Percentiles rank a stretch among this genome's conserved stretches.
Evolutionary conservation across 2,329 filamentous ascomycete genomes (phyloP).

Genomic region (Aspergillus ruber): DNA sequence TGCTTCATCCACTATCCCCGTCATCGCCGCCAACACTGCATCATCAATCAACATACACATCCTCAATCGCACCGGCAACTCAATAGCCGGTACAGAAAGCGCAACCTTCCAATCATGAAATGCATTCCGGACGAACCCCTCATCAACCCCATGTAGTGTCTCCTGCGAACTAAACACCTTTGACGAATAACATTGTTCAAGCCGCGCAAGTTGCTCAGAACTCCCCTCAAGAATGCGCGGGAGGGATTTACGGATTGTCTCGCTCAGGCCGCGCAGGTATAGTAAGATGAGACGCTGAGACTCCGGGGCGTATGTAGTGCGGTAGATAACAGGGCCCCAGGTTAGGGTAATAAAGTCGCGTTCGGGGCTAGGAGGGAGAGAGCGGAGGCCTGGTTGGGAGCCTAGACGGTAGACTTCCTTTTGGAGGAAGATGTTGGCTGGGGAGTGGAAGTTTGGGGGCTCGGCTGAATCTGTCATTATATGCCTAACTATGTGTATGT

Average conservation of each 20-base stretch:
- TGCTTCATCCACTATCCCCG: slow-evolving; percentile 8
- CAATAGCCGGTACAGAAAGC: slow-evolving; percentile 17
- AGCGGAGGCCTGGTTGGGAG: slow-evolving; percentile 18
- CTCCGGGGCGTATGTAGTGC: slow-evolving; percentile 21
- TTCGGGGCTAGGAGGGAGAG: slow-evolving; percentile 17
- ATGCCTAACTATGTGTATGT: background rate
- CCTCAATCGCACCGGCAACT: slow-evolving; percentile 21
- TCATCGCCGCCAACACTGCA: slow-evolving; percentile 14
- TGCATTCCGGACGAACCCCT: slow-evolving; percentile 13
- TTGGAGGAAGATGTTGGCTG: slow-evolving; percentile 19
- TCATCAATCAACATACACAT: slow-evolving; percentile 24
- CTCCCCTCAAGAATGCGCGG: slow-evolving; percentile 14
- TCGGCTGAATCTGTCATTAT: background rate
- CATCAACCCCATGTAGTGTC: slow-evolving; percentile 10
- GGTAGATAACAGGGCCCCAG: slow-evolving; percentile 25
- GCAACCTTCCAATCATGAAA: slow-evolving; percentile 26
- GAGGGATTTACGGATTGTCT: slow-evolving; percentile 46
- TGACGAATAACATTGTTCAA: slow-evolving; percentile 19
- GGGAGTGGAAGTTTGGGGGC: slow-evolving; percentile 7
- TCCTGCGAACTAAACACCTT: slow-evolving; percentile 18
- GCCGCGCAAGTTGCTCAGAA: slow-evolving; percentile 10
- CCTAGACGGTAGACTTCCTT: slow-evolving; percentile 22
- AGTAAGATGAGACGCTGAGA: slow-evolving; percentile 48
- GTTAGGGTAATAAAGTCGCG: slow-evolving; percentile 24
- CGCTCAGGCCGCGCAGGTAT: slow-evolving; percentile 45